These are phyloP conservation scores for Castanea crenata DNA, from an alignment of 306 rosid species.

Conservation along the genomic window DNA sequence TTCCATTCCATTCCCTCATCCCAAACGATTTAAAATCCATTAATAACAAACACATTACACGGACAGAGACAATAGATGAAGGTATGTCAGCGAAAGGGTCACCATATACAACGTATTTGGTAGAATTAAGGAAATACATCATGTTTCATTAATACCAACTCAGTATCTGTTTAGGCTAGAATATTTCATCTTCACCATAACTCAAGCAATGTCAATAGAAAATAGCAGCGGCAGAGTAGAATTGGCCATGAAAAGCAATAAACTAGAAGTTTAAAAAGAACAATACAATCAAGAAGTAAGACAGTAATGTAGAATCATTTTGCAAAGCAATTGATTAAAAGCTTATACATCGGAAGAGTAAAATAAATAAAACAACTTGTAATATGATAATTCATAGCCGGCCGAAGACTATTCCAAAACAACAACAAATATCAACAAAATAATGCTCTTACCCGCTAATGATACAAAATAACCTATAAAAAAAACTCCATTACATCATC, in stretches of 20 bases:
- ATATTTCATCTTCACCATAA: background rate
- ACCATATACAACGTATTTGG: too few species aligned
- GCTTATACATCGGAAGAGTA: background rate
- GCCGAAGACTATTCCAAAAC: background rate
- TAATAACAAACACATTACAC: too few species aligned
- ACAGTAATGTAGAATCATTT: background rate
- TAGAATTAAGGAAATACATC: too few species aligned
- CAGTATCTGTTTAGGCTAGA: too few species aligned
- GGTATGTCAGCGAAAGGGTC: too few species aligned
- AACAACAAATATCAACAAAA: background rate
- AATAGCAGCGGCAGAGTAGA: background rate
- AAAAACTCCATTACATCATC: background rate
- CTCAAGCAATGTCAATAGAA: background rate
- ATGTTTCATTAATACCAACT: too few species aligned
- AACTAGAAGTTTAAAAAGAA: background rate
- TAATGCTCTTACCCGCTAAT: background rate
- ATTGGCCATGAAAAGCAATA: background rate
- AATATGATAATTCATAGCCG: background rate
- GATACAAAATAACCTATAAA: background rate
- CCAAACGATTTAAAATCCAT: too few species aligned
- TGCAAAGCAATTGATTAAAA: background rate
- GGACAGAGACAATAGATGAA: too few species aligned
- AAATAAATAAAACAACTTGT: background rate
- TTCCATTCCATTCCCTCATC: accelerated
- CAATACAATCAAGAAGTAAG: background rate